A percentile compares a stretch with the other conserved stretches of the same genome.
Evolutionary conservation across 768 basidiomycete genomes (phyloP).

Genomic region (Russula sp.): DNA sequence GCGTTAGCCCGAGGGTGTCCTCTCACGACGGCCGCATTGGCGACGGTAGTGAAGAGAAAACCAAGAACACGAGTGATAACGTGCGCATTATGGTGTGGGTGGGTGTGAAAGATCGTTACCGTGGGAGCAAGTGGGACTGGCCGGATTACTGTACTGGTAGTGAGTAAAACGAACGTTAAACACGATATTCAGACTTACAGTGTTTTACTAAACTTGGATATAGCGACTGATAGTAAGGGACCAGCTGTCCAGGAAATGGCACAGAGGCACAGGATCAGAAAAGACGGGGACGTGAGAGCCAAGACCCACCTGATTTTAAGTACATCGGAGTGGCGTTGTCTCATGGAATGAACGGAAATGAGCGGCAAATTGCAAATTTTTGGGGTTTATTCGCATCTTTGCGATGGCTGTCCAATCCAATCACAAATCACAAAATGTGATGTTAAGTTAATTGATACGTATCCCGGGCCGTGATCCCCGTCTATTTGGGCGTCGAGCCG

Average conservation of each 20-base stretch:
- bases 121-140: not conserved
- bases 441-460: not conserved
- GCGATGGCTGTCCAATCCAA: not conserved
- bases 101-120: not conserved
- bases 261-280: not conserved
- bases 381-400: constrained; percentile 6
- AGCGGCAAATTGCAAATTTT: constrained; percentile 9
- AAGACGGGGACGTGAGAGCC: not conserved
- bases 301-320: not conserved
- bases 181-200: not conserved
- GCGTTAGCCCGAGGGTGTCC: not conserved
- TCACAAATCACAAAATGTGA: not conserved
- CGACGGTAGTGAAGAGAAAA: constrained; percentile 3
- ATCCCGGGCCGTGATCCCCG: not conserved
- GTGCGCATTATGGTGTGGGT: constrained; percentile 9
- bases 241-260: not conserved
- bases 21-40: constrained; percentile 13
- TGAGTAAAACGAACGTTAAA: not conserved
- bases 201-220: not conserved
- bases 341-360: not conserved
- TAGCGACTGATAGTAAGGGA: not conserved
- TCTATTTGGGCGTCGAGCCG: not conserved
- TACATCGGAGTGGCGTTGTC: not conserved
- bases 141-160: not conserved
- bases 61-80: constrained; percentile 8